Conservation (phyloP, 2,329 filamentous ascomycete genomes). For the Blastomyces emzantsi region DNA sequence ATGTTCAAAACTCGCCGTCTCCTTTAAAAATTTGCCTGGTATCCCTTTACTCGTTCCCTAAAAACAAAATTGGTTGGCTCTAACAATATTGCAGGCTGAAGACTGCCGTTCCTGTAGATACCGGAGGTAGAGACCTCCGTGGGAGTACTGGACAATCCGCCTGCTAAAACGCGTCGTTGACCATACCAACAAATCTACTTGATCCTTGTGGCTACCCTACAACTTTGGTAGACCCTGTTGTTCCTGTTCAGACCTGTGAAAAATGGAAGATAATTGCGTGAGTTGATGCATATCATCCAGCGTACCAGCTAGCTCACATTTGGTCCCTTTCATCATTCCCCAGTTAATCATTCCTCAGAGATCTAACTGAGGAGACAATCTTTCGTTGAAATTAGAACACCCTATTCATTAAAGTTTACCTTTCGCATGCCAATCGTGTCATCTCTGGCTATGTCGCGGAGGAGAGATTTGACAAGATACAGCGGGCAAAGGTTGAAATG, state of each 20-base stretch:
- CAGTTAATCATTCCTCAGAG: no score
- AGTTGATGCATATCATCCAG: neutral
- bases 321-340: neutral
- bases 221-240: neutral
- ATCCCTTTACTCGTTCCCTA: neutral
- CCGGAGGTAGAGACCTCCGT: neutral
- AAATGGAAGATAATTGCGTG: neutral
- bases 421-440: conserved; percentile 17
- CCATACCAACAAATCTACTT: neutral
- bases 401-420: conserved; percentile 19
- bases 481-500: conserved; percentile 19
- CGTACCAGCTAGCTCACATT: neutral
- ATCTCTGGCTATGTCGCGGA: conserved; percentile 15
- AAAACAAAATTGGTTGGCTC: neutral
- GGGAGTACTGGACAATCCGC: neutral
- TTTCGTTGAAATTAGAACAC: neutral
- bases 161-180: neutral
- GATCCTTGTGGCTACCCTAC: neutral
- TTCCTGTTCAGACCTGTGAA: neutral
- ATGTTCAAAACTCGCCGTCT: neutral
- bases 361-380: neutral
- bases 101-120: neutral
- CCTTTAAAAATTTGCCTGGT: neutral
- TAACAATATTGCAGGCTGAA: neutral
- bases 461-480: conserved; percentile 15